phyloP scores from a whole-genome alignment of 2,329 filamentous ascomycete genomes.

The Cladophialophora exuberans region DNA sequence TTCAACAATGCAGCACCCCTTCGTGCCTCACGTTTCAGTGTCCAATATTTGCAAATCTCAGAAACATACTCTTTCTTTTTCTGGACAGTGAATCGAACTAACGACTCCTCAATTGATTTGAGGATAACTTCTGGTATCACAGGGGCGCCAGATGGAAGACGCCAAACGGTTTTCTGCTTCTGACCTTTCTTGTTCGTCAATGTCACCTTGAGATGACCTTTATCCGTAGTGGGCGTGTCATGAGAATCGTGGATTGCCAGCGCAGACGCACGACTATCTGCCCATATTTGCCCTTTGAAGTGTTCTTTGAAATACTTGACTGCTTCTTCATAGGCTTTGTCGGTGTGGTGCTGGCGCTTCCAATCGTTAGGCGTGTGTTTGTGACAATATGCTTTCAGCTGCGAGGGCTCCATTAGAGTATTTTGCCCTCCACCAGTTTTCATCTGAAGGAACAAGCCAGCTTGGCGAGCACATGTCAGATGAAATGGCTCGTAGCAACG shows the following conservation, averaged over 20 bases:
- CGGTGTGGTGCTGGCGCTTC: constrained; percentile 81
- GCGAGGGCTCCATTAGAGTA: constrained; percentile 76
- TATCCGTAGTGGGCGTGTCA: constrained; percentile 55
- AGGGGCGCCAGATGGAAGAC: constrained; percentile 89
- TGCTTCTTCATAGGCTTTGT: constrained; percentile 77
- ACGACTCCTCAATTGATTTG: constrained; percentile 79
- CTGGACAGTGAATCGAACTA: constrained; percentile 79
- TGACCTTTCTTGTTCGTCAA: constrained; percentile 61
- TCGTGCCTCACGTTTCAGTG: constrained; percentile 88
- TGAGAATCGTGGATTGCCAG: constrained; percentile 73
- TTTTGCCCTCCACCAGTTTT: constrained; percentile 83
- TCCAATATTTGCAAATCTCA: constrained; percentile 97
- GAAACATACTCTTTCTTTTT: constrained; percentile 84
- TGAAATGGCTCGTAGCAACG: constrained; percentile 97
- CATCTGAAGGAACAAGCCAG: constrained; percentile 91
- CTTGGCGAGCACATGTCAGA: constrained; percentile 89
- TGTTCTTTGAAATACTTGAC: constrained; percentile 87
- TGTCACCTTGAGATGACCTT: constrained; percentile 55
- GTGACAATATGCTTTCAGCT: constrained; percentile 93
- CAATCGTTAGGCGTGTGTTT: constrained; percentile 92
- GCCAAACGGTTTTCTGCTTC: constrained; percentile 75
- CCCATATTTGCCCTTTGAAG: constrained; percentile 90
- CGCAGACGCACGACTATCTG: constrained; percentile 83
- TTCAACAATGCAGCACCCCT: constrained; percentile 90
- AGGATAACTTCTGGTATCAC: constrained; percentile 90